Evolutionary conservation across 192 early-diverging fungal genomes (phyloP).

Genomic region (Kickxella alabastrina): DNA sequence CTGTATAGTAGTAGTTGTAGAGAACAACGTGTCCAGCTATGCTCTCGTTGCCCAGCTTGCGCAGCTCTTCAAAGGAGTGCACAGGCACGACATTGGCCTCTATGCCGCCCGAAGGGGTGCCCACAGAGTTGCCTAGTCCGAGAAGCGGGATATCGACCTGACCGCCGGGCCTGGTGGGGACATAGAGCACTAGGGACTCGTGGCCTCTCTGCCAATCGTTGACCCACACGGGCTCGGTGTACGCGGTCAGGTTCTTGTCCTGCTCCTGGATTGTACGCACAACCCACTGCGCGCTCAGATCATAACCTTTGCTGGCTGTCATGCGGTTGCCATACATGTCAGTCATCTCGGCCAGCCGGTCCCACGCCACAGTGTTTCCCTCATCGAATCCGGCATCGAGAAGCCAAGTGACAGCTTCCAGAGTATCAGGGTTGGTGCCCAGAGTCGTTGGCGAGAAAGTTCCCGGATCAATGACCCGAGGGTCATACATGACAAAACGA

Average conservation of each 20-base stretch:
- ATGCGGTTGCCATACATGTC: constrained; percentile 59
- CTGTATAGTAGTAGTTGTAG: constrained; percentile 47
- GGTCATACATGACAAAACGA: constrained; percentile 13
- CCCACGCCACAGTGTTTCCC: constrained; percentile 55
- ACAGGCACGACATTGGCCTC: constrained; percentile 55
- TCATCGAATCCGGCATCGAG: constrained; percentile 17
- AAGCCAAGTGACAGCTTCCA: constrained; percentile 26
- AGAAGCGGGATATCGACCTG: constrained; percentile 49
- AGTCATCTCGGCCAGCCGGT: constrained; percentile 61
- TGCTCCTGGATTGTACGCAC: constrained; percentile 40
- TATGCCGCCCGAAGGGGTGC: constrained; percentile 43
- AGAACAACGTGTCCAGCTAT: constrained; percentile 53
- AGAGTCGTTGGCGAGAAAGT: constrained; percentile 19
- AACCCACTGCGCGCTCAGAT: constrained; percentile 57
- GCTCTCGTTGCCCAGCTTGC: constrained; percentile 25
- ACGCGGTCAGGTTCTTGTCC: constrained; percentile 44
- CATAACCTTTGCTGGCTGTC: constrained; percentile 49
- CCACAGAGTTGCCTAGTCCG: constrained; percentile 53
- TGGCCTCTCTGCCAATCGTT: constrained; percentile 53
- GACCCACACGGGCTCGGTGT: constrained; percentile 56
- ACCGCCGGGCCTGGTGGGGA: constrained; percentile 44
- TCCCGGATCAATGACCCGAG: constrained; percentile 11
- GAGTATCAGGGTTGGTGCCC: constrained; percentile 14
- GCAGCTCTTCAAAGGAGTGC: constrained; percentile 52
- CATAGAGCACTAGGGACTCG: constrained; percentile 55